Conservation (phyloP, 257 asterid species). For the Jasminum sambac region DNA sequence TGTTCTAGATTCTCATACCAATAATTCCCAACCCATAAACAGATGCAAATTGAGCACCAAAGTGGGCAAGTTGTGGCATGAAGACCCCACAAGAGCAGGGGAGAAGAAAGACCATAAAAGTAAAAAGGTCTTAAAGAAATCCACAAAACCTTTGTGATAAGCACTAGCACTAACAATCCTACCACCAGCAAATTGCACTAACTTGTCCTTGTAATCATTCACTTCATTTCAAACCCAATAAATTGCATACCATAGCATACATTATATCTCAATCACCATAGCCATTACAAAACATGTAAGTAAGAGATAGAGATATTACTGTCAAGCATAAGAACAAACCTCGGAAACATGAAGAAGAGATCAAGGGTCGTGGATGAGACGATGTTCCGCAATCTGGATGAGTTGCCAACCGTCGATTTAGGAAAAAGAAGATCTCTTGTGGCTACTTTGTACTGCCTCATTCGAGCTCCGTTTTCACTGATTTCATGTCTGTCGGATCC, state of each 20-base stretch:
- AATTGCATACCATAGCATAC: neutral
- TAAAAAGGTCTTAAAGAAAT: slow-evolving; percentile 17
- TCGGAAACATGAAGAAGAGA: slow-evolving; percentile 36
- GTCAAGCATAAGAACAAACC: slow-evolving; percentile 26
- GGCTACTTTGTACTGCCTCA: slow-evolving; percentile 29
- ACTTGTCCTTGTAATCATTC: slow-evolving; percentile 6
- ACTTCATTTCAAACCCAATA: slow-evolving; percentile 16
- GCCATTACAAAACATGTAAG: slow-evolving; percentile 20
- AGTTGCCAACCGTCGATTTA: neutral
- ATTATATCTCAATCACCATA: neutral
- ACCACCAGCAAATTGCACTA: slow-evolving; percentile 12
- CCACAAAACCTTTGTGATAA: slow-evolving; percentile 21
- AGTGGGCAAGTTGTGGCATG: slow-evolving; percentile 1
- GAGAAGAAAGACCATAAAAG: slow-evolving; percentile 6
- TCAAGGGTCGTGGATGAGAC: slow-evolving; percentile 48
- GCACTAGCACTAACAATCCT: slow-evolving; percentile 26
- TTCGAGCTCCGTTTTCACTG: slow-evolving; percentile 37
- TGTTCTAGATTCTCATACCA: neutral
- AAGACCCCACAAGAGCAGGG: neutral
- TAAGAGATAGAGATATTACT: slow-evolving; percentile 14
- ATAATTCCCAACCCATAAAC: neutral
- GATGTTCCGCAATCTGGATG: slow-evolving; percentile 2
- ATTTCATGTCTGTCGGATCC: slow-evolving; percentile 40
- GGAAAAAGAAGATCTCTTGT: slow-evolving; percentile 15
- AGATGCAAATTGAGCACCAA: neutral